Percentiles rank a stretch among this genome's conserved stretches.
These are phyloP conservation scores for Geoglossum cookeanum DNA, from an alignment of 2,329 filamentous ascomycete species.

Conservation along the genomic window DNA sequence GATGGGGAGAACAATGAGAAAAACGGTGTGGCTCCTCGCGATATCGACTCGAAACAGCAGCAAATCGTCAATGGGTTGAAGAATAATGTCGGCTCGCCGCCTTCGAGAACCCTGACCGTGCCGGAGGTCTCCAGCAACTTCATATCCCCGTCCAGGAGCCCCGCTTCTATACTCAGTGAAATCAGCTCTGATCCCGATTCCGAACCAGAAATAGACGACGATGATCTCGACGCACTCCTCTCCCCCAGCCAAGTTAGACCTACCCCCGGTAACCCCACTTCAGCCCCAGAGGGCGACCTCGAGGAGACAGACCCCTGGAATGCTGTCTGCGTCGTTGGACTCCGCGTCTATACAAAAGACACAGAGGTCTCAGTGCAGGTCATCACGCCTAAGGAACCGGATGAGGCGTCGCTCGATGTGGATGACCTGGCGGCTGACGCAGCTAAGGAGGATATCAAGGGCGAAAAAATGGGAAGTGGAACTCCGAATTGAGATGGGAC, in stretches of 20 bases:
- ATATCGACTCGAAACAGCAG: not conserved
- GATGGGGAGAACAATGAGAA: not conserved
- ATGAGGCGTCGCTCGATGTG: conserved; percentile 24
- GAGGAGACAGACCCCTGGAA: conserved; percentile 36
- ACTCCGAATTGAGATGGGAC: too few species aligned
- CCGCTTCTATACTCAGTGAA: not conserved
- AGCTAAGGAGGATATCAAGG: not conserved
- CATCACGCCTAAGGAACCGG: conserved; percentile 24
- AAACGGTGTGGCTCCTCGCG: not conserved
- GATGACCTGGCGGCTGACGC: conserved; percentile 16
- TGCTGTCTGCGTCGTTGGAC: conserved; percentile 38
- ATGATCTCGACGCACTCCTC: not conserved
- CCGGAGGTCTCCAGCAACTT: too few species aligned
- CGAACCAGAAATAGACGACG: not conserved
- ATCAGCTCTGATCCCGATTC: not conserved
- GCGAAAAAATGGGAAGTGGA: not conserved
- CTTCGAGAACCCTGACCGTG: too few species aligned
- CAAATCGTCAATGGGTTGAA: not conserved
- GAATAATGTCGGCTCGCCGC: too few species aligned
- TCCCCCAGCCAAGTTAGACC: not conserved
- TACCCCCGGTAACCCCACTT: not conserved
- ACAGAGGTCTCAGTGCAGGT: conserved; percentile 31
- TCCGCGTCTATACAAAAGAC: conserved; percentile 37
- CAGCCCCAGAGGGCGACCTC: conserved; percentile 15
- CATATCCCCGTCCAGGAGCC: not conserved